Evolutionary conservation across 2,329 filamentous ascomycete genomes (phyloP).

Genomic region (Nannizzia gypsea): DNA sequence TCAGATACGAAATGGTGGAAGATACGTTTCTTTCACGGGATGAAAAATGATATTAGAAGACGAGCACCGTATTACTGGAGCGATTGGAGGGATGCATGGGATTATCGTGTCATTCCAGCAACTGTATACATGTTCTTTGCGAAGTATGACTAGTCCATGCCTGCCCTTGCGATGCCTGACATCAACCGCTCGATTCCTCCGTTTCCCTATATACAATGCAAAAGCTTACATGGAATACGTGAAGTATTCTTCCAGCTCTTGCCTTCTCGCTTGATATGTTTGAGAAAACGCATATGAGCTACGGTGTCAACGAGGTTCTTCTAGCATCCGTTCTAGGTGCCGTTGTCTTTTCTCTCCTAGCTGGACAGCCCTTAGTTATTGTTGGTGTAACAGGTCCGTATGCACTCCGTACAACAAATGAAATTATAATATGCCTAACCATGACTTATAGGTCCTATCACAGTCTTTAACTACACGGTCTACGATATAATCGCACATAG

Average conservation of each 20-base stretch:
- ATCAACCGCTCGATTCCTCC: conserved; percentile 1
- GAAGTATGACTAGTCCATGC: conserved; percentile 47
- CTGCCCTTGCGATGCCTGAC: conserved; percentile 5
- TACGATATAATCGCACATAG: conserved; percentile 74
- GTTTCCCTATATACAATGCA: neutral
- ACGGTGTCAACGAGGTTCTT: conserved; percentile 85
- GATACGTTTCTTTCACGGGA: conserved; percentile 63
- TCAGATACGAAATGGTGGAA: conserved; percentile 54
- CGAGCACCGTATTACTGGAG: conserved; percentile 65
- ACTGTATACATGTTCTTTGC: conserved; percentile 94
- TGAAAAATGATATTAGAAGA: conserved; percentile 64
- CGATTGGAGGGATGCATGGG: conserved; percentile 80
- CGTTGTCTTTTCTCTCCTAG: conserved; percentile 66
- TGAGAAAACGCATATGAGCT: conserved; percentile 70
- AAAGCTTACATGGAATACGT: conserved; percentile 13
- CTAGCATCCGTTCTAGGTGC: conserved; percentile 71
- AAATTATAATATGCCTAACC: neutral
- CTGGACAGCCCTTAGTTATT: conserved; percentile 77
- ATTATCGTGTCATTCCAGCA: conserved; percentile 76
- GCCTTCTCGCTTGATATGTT: conserved; percentile 93
- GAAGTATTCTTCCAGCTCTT: conserved; percentile 69
- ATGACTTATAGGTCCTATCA: conserved; percentile 57
- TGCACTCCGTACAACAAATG: neutral
- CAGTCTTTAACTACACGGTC: conserved; percentile 88
- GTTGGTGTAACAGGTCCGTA: conserved; percentile 66